Conservation (phyloP, 208 protist species). For the Acanthamoeba rhysodes region DNA sequence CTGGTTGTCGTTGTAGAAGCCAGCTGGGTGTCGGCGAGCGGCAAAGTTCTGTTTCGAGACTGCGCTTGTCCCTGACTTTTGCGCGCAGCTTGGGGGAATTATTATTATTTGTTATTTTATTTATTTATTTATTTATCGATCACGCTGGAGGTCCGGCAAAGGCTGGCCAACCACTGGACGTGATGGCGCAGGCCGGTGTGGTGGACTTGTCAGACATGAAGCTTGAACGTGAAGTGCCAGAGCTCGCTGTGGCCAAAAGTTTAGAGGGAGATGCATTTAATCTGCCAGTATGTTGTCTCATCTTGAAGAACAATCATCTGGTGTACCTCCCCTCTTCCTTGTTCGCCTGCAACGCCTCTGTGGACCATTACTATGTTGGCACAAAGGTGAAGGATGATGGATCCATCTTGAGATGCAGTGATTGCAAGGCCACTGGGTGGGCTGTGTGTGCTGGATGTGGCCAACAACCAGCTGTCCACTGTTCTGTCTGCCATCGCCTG, state of each 20-base stretch:
- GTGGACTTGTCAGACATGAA: constrained; percentile 31
- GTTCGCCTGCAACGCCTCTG: background rate
- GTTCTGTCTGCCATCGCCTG: constrained; percentile 26
- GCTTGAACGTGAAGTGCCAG: background rate
- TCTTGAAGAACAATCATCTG: constrained; percentile 58
- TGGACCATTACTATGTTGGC: background rate
- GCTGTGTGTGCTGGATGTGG: constrained; percentile 48
- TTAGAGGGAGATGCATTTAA: background rate
- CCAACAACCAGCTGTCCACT: constrained; percentile 50
- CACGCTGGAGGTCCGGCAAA: no score
- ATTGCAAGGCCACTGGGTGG: background rate
- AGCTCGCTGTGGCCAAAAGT: background rate
- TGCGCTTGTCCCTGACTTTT: no score
- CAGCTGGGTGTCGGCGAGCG: constrained; percentile 14
- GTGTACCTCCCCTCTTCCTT: constrained; percentile 24
- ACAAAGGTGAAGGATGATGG: background rate
- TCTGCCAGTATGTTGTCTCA: background rate
- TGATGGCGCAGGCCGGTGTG: background rate
- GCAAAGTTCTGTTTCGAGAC: background rate
- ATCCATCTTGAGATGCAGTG: no score
- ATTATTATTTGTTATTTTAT: no score
- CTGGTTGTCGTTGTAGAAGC: constrained; percentile 26
- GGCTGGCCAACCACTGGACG: no score
- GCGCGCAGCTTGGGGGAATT: no score
- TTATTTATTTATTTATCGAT: no score